Evolutionary conservation across 164 flowering plant genomes (phyloP).

Genomic region (Liriodendron chinense): DNA sequence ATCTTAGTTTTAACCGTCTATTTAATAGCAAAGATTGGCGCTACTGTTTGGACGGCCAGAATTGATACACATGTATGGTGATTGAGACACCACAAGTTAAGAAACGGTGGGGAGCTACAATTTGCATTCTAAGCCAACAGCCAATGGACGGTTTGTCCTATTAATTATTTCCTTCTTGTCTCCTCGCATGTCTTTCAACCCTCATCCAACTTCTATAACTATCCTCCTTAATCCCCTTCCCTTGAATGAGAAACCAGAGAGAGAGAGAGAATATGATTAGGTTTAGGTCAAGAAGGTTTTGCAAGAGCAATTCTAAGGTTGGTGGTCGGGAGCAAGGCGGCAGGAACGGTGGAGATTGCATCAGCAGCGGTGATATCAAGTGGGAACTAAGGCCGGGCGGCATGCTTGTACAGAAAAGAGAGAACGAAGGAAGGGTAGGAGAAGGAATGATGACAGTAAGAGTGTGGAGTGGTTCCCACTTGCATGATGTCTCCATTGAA

Average conservation of each 20-base stretch:
- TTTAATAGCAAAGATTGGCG: background rate
- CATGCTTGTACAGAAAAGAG: conserved; percentile 90
- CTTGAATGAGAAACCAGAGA: too few species aligned
- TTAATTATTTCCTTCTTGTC: conserved; percentile 19
- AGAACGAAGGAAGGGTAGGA: conserved; percentile 29
- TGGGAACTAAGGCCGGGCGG: conserved; percentile 94
- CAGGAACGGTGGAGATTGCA: conserved; percentile 10
- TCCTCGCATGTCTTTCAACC: conserved; percentile 3
- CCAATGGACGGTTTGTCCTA: conserved; percentile 7
- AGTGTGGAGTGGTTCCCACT: conserved; percentile 57
- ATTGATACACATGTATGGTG: background rate
- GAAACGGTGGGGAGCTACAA: background rate
- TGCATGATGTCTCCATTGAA: conserved; percentile 69
- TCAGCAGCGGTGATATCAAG: conserved; percentile 39
- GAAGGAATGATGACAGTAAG: conserved; percentile 50
- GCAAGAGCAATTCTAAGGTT: conserved; percentile 52
- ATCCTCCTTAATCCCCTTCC: background rate
- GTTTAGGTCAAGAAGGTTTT: conserved; percentile 60
- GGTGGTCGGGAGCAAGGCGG: conserved; percentile 14
- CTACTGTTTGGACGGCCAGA: background rate
- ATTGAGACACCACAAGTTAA: background rate
- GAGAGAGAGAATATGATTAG: conserved; percentile 38
- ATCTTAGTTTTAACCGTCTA: background rate
- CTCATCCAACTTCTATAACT: conserved; percentile 24
- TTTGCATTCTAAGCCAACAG: background rate